Evolutionary conservation across 257 asterid species (phyloP).

Genomic region (Ophiorrhiza pumila): DNA sequence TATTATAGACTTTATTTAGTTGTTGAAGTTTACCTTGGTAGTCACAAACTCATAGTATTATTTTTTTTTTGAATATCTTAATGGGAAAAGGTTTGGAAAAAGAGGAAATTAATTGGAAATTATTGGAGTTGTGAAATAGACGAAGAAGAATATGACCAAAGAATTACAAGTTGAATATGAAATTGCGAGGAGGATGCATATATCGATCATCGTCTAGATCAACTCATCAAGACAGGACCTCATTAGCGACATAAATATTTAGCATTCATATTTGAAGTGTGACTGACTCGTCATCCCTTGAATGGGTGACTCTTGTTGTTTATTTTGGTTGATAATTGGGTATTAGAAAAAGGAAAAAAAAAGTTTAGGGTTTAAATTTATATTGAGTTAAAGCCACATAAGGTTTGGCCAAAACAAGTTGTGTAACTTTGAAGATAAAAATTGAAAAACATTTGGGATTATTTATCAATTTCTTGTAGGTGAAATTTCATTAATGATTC

Average conservation of each 20-base stretch:
- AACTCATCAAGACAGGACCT: too few relatives aligned
- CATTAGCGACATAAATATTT: too few relatives aligned
- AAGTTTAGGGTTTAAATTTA: too few relatives aligned
- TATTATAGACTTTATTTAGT: too few relatives aligned
- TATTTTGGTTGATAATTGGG: too few relatives aligned
- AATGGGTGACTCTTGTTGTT: too few relatives aligned
- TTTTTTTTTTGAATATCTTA: constrained; percentile 18
- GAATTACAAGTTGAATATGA: constrained; percentile 30
- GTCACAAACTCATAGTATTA: neutral
- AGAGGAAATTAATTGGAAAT: constrained; percentile 2
- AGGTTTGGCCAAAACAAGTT: neutral
- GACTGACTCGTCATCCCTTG: too few relatives aligned
- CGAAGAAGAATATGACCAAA: neutral
- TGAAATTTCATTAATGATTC: too few relatives aligned
- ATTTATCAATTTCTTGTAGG: neutral
- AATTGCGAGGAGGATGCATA: constrained; percentile 28
- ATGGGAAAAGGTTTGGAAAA: constrained; percentile 13
- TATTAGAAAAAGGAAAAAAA: too few relatives aligned
- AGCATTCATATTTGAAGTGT: too few relatives aligned
- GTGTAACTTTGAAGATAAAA: neutral
- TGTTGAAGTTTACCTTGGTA: neutral
- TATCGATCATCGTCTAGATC: neutral
- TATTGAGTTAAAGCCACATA: too few relatives aligned
- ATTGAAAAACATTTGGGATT: neutral
- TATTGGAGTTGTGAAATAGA: neutral